Evolutionary conservation across 106 monocot species (phyloP), one percentile per base, ranked within the genome.

Genomic region (Dendrobium nobile): DNA sequence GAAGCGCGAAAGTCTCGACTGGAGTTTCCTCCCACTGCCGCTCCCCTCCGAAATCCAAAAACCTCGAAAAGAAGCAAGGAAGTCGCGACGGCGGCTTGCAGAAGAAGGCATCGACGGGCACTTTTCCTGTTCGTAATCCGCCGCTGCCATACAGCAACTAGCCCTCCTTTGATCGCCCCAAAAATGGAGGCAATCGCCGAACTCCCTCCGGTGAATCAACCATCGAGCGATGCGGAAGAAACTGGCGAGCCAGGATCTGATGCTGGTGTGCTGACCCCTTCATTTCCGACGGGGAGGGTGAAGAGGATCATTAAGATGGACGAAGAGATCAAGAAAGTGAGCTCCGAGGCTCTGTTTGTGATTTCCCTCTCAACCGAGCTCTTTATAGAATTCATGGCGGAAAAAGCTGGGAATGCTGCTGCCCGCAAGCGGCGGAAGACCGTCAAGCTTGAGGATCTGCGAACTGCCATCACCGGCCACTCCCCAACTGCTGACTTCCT

Each of bases 251-350:
- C 64, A 24, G 76, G 33, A 8, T 16, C 26, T 41, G 19, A 6
- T 28, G 19, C 9, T 5, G 59, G 28, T 17, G 43, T 73, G 5
- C 77, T 78, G 4, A 64, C 22, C 24, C 91, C 88, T 16, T 90
- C 91, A 27, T 87, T 99, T 59, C 99, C 95, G 7, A 19, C 78
- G 5, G 88, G 91, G 13, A 85, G 92, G 56, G 86, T 99, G 65
- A 99, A 93, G 90, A 87, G 84, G 83, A 95, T 99, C 77, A 61
- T 93, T 73, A 93, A 88, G 86, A 81, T 99, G 54, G 99, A 99
- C 67, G 80, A 80, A 55, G 95, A 99, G 22, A 95, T 99, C 86
- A 89, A 80, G 59, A 99, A 89, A 82, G 82, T 93, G 75, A 92
- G 56, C 56, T 84, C 89, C 20, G 99, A 99, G 76, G 95, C 99